Evolutionary conservation across 345 rosid species (phyloP), one percentile per base, ranked within the genome.

Genomic region (Conringia planisiliqua): DNA sequence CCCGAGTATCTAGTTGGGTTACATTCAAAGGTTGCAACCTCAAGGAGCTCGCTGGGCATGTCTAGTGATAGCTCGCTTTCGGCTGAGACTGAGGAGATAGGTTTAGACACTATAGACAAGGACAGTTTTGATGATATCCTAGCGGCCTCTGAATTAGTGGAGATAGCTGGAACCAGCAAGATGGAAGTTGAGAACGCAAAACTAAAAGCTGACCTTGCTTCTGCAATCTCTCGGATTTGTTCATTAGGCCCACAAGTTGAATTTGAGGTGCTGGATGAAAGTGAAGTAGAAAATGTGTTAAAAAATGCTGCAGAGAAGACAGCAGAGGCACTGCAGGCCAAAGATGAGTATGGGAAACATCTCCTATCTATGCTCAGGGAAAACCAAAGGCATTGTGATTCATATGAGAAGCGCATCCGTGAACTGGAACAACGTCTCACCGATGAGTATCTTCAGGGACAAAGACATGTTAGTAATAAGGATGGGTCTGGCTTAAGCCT

Each of bases 141-240:
- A 32, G 95, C 86, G 71, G 85, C 76, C 46, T 85, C 82, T 83
- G 96, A 92, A 43, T 67, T 89, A 74, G 70, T 85, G 63, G 98
- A 92, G 78, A 87, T 96, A 68, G 94, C 92, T 67, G 99, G 99
- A 70, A 96, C 99, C 35, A 90, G 96, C 84, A 90, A 83, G 83
- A 72, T 86, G 78, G 99, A 96, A 83, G 99, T 96, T 68, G 98
- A 96, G 85, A 96, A 92, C 80, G 96, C 94, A 76, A 96, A 84
- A 80, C 83, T 96, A 74, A 96, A 89, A 86, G 99, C 99, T 48
- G 98, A 96, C 47, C 96, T 92, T 80, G 99, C 99, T 82, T 89
- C 97, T 73, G 90, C 89, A 30, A 85, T 92, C 72, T 96, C 98
- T 47, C 44, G 63, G 18, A 85, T 92, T 16, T 92, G 99, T 79